These are phyloP conservation scores for Biscogniauxia sp. DNA, from an alignment of 2,329 filamentous ascomycete genomes.

Conservation along the genomic window DNA sequence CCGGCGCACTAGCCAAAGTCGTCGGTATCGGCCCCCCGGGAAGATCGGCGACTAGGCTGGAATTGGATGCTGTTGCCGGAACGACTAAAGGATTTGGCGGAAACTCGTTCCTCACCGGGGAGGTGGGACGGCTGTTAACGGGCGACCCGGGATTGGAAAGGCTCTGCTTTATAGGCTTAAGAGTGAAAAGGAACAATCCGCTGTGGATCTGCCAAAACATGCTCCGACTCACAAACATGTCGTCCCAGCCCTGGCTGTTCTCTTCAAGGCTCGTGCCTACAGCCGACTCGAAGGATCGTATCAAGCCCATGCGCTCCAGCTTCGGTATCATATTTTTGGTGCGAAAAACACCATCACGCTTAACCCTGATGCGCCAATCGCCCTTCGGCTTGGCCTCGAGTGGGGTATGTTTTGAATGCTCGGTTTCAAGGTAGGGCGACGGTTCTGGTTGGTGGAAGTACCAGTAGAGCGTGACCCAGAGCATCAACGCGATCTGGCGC, in stretches of 20 bases:
- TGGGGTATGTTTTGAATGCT: conserved; percentile 64
- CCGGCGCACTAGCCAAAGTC: conserved; percentile 32
- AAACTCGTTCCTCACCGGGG: conserved; percentile 42
- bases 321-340: conserved; percentile 82
- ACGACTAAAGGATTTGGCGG: conserved; percentile 19
- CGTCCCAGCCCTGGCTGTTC: conserved; percentile 64
- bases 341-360: conserved; percentile 82
- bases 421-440: conserved; percentile 58
- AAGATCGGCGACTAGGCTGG: conserved; percentile 32
- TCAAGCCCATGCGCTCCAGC: conserved; percentile 88
- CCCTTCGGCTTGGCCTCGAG: conserved; percentile 70
- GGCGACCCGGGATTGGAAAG: conserved; percentile 51
- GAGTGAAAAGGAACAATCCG: conserved; percentile 82
- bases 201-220: conserved; percentile 93
- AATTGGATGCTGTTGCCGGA: conserved; percentile 27
- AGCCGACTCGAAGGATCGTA: conserved; percentile 71
- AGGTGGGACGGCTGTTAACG: conserved; percentile 51
- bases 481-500: conserved; percentile 91
- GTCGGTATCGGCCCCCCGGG: conserved; percentile 39
- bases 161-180: conserved; percentile 54
- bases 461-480: conserved; percentile 94
- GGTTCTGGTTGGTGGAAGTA: conserved; percentile 91
- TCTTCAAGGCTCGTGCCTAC: conserved; percentile 66
- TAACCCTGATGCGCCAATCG: conserved; percentile 84
- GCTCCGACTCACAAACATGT: conserved; percentile 77